phyloP scores from a whole-genome alignment of 257 asterid genomes.

The Solanum sejunctum region DNA sequence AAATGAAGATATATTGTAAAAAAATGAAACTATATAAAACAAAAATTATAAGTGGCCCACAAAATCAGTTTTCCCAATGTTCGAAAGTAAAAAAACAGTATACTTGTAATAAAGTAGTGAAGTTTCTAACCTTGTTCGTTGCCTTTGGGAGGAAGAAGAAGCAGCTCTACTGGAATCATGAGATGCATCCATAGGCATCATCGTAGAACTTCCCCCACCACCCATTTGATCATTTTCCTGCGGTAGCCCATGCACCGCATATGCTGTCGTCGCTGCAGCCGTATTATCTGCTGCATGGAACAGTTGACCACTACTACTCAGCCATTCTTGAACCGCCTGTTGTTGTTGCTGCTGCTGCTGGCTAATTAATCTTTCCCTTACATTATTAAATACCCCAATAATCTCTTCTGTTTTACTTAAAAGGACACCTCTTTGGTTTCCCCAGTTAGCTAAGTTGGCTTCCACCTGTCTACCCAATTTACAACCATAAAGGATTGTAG shows the following conservation, averaged over 20 bases:
- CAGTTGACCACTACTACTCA: conserved; percentile 12
- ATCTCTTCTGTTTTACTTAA: conserved; percentile 41
- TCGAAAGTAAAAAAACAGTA: not conserved
- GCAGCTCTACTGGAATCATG: conserved; percentile 10
- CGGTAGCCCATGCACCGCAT: not conserved
- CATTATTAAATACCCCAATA: conserved; percentile 26
- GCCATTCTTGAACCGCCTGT: conserved; percentile 34
- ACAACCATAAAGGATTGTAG: conserved; percentile 36
- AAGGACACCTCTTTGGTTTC: conserved; percentile 28
- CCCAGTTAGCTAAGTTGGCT: conserved; percentile 25
- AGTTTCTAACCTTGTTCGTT: conserved; percentile 47
- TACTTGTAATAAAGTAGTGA: not conserved
- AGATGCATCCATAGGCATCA: conserved; percentile 5
- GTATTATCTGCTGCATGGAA: conserved; percentile 4
- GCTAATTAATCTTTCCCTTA: conserved; percentile 19
- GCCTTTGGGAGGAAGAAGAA: conserved; percentile 27
- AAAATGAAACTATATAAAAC: too few species aligned
- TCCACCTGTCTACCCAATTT: conserved; percentile 44
- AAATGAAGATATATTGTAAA: too few species aligned
- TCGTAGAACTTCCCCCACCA: not conserved
- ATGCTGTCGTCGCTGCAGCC: not conserved
- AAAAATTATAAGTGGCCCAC: not conserved
- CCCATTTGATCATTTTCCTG: not conserved
- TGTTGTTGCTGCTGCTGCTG: not conserved
- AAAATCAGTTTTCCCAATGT: not conserved